Evolutionary conservation across 2,329 filamentous ascomycete genomes (phyloP).

Genomic region (Verticillium albo-atrum): DNA sequence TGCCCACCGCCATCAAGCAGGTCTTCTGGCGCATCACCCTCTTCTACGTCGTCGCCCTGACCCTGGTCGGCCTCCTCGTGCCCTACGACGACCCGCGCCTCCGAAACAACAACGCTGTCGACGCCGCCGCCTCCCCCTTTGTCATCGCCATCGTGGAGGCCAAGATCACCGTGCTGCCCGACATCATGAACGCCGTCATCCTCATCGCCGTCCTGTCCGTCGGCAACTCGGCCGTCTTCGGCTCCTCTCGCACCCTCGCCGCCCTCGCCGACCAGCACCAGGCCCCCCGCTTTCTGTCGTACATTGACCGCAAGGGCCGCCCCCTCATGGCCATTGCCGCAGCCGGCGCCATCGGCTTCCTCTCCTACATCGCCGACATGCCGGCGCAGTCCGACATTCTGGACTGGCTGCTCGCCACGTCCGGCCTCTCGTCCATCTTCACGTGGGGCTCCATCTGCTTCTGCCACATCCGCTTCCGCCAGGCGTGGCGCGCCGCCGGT

Average conservation of each 20-base stretch:
- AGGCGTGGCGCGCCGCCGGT: slow-evolving; percentile 67
- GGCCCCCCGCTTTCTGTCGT: slow-evolving; percentile 71
- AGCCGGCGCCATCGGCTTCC: slow-evolving; percentile 63
- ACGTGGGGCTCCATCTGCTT: slow-evolving; percentile 83
- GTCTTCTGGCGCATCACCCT: slow-evolving; percentile 92
- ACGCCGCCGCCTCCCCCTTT: slow-evolving; percentile 76
- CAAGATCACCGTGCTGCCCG: slow-evolving; percentile 74
- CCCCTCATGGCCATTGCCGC: slow-evolving; percentile 69
- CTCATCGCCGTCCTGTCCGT: slow-evolving; percentile 86
- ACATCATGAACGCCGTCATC: slow-evolving; percentile 93
- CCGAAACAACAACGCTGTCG: slow-evolving; percentile 44
- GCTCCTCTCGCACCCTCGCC: slow-evolving; percentile 83
- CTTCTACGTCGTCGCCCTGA: slow-evolving; percentile 83
- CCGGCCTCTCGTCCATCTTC: slow-evolving; percentile 67
- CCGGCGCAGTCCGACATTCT: slow-evolving; percentile 57
- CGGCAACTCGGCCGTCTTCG: slow-evolving; percentile 88
- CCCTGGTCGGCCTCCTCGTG: slow-evolving; percentile 77
- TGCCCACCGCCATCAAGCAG: slow-evolving; percentile 86
- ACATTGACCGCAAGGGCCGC: slow-evolving; percentile 78
- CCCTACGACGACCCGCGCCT: slow-evolving; percentile 65
- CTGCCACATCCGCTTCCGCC: slow-evolving; percentile 88
- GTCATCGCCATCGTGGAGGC: slow-evolving; percentile 88
- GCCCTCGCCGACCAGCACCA: slow-evolving; percentile 85
- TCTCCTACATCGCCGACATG: slow-evolving; percentile 71
- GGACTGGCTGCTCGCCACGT: slow-evolving; percentile 72